phyloP scores from a whole-genome alignment of 2,329 filamentous ascomycete species.

The Sordariomycetes sp. region DNA sequence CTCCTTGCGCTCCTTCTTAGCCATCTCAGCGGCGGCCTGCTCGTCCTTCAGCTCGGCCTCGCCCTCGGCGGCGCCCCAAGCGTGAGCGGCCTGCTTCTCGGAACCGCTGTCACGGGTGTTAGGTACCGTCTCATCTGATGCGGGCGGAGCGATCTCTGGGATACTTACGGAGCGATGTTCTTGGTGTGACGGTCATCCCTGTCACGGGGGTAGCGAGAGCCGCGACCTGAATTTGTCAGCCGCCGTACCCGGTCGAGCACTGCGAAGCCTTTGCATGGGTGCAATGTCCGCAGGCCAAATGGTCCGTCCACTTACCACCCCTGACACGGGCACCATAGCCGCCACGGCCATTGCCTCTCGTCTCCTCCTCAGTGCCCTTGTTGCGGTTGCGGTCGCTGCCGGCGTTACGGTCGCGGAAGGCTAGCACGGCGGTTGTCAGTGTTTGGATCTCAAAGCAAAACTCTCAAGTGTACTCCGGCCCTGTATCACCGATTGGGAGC shows the following conservation, averaged over 20 bases:
- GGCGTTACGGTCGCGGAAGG: slow-evolving; percentile 79
- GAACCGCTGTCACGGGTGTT: slow-evolving; percentile 43
- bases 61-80: slow-evolving; percentile 78
- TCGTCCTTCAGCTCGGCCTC: slow-evolving; percentile 81
- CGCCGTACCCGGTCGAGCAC: not conserved
- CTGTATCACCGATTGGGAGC: not conserved
- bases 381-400: slow-evolving; percentile 72
- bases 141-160: not conserved
- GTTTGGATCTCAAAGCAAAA: not conserved
- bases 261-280: not conserved
- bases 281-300: not conserved
- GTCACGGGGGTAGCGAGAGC: slow-evolving; percentile 36
- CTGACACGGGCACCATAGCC: slow-evolving; percentile 50
- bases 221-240: slow-evolving; percentile 28
- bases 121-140: slow-evolving; percentile 5
- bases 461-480: not conserved
- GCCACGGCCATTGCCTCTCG: slow-evolving; percentile 42
- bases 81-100: slow-evolving; percentile 77
- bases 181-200: slow-evolving; percentile 43
- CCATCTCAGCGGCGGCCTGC: slow-evolving; percentile 80
- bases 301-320: slow-evolving; percentile 32
- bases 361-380: slow-evolving; percentile 59
- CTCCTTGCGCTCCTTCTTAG: slow-evolving; percentile 65
- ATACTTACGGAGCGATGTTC: slow-evolving; percentile 30
- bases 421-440: slow-evolving; percentile 27